These are phyloP conservation scores for Cordyceps javanica DNA, from an alignment of 2,329 filamentous ascomycete species.

Conservation along the genomic window DNA sequence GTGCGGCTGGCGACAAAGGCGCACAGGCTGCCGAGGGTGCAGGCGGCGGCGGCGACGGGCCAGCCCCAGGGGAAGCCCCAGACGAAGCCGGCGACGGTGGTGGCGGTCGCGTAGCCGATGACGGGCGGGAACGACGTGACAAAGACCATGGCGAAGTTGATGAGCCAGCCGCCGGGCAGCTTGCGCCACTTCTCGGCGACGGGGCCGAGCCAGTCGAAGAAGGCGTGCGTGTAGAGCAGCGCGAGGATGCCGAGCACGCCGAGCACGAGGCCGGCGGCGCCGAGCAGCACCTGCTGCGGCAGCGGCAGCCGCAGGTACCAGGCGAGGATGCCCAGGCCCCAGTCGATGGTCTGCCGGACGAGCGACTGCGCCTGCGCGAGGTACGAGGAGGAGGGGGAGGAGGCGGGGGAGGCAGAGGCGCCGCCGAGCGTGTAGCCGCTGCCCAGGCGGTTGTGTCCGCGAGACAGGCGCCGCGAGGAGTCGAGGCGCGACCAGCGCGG, in stretches of 20 bases:
- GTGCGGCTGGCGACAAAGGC: slow-evolving; percentile 79
- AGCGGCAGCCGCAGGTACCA: slow-evolving; percentile 52
- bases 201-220: slow-evolving; percentile 71
- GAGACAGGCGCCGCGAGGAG: slow-evolving; percentile 36
- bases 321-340: slow-evolving; percentile 33
- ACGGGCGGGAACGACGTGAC: slow-evolving; percentile 77
- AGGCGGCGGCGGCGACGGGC: slow-evolving; percentile 75
- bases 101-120: slow-evolving; percentile 76
- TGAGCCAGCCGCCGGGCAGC: slow-evolving; percentile 62
- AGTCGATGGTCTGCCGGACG: slow-evolving; percentile 11
- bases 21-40: slow-evolving; percentile 67
- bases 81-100: slow-evolving; percentile 48
- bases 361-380: not conserved
- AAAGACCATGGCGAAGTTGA: slow-evolving; percentile 72
- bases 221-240: slow-evolving; percentile 69
- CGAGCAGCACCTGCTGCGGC: slow-evolving; percentile 55
- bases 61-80: slow-evolving; percentile 61
- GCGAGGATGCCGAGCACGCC: slow-evolving; percentile 58
- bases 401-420: not conserved
- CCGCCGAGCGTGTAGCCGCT: not conserved
- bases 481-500: slow-evolving; percentile 35
- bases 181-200: slow-evolving; percentile 71
- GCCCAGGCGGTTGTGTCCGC: not conserved
- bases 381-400: not conserved
- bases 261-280: slow-evolving; percentile 42